Conservation (phyloP, 129 eudicot genomes). For the Scalesia atractyloides region DNA sequence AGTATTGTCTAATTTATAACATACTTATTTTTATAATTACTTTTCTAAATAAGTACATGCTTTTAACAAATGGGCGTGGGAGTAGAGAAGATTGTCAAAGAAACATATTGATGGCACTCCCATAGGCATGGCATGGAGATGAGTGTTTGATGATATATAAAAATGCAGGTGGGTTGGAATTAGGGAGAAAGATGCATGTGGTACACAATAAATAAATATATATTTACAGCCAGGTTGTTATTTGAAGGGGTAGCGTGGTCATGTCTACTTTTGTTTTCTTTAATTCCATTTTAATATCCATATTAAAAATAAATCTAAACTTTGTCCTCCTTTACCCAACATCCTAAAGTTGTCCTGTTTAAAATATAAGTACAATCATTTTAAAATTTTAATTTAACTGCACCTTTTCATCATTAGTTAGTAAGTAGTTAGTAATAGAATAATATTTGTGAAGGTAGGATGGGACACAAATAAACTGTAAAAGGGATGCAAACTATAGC, state of each 20-base stretch:
- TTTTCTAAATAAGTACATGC: neutral
- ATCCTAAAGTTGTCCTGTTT: conserved; percentile 31
- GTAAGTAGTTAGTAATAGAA: neutral
- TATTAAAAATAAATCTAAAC: conserved; percentile 20
- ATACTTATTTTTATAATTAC: neutral
- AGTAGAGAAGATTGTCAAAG: conserved; percentile 32
- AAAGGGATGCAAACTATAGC: no score
- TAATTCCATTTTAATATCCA: conserved; percentile 15
- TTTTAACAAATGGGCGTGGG: conserved; percentile 36
- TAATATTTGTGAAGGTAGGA: no score
- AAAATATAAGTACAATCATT: neutral
- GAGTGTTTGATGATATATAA: conserved; percentile 11
- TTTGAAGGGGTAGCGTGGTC: conserved; percentile 40
- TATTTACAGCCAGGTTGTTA: conserved; percentile 35
- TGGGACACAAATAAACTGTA: no score
- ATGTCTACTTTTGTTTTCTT: conserved; percentile 40
- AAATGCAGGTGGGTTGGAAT: conserved; percentile 27
- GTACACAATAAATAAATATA: conserved; percentile 22
- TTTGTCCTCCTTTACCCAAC: conserved; percentile 46
- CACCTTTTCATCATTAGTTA: conserved; percentile 27
- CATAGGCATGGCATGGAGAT: conserved; percentile 13
- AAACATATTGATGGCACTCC: conserved; percentile 29
- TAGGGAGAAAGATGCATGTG: conserved; percentile 35
- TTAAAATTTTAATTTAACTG: neutral
- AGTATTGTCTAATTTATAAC: neutral